phyloP scores from a whole-genome alignment of 106 monocot genomes.

The Dioscorea alata region DNA sequence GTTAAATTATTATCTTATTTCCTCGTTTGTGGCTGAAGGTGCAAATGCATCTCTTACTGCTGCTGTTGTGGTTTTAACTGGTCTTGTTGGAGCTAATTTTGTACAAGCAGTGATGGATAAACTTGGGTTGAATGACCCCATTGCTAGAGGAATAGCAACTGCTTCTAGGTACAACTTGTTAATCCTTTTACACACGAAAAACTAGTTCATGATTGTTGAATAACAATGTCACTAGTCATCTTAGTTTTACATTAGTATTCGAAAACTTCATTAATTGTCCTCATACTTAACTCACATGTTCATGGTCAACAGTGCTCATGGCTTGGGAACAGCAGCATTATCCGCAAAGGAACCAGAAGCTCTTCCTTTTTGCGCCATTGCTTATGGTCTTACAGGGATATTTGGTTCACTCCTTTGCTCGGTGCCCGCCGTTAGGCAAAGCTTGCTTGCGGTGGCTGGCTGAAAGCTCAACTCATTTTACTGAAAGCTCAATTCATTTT shows the following conservation, averaged over 20 bases:
- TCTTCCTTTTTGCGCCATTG: slow-evolving; percentile 96
- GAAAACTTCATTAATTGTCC: not conserved
- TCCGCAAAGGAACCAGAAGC: slow-evolving; percentile 98
- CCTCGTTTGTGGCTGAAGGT: slow-evolving; percentile 27
- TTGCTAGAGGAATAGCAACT: slow-evolving; percentile 96
- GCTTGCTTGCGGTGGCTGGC: slow-evolving; percentile 62
- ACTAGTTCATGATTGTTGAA: not conserved
- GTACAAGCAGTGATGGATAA: slow-evolving; percentile 90
- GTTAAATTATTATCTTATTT: not conserved
- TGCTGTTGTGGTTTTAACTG: slow-evolving; percentile 93
- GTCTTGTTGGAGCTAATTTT: slow-evolving; percentile 96
- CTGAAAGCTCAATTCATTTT: not conserved
- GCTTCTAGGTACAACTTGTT: slow-evolving; percentile 71
- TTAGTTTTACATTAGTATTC: not conserved
- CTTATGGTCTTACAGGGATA: slow-evolving; percentile 83
- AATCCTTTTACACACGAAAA: not conserved
- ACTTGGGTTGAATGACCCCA: slow-evolving; percentile 71
- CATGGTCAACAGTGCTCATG: slow-evolving; percentile 72
- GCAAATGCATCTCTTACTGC: slow-evolving; percentile 88
- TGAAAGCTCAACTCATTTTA: slow-evolving; percentile 3
- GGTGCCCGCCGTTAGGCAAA: slow-evolving; percentile 76
- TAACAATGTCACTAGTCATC: not conserved
- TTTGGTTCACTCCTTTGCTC: slow-evolving; percentile 91
- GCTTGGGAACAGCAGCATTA: slow-evolving; percentile 91
- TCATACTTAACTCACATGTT: not conserved